Conservation (phyloP, 768 basidiomycete species). For the Lyophyllum shimeji region DNA sequence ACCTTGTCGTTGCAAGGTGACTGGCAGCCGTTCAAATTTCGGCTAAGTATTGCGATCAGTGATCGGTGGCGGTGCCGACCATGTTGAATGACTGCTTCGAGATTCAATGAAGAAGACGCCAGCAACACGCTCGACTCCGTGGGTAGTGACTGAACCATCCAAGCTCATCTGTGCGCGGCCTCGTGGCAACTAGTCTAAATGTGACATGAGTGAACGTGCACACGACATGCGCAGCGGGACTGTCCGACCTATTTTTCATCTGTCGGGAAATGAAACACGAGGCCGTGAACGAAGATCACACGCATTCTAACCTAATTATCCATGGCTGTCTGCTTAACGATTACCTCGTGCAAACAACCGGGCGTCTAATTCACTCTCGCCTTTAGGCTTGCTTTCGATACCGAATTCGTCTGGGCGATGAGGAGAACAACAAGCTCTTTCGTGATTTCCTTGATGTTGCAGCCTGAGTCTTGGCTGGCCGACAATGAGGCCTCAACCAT, state of each 20-base stretch:
- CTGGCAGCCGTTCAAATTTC: no score
- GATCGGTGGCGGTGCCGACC: no score
- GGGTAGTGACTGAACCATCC: no score
- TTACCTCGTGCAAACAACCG: not conserved
- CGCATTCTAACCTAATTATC: not conserved
- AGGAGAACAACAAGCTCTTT: not conserved
- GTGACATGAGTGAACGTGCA: not conserved
- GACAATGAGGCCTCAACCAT: constrained; percentile 4
- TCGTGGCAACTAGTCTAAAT: not conserved
- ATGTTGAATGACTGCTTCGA: no score
- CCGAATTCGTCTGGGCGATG: not conserved
- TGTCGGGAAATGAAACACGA: not conserved
- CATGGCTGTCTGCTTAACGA: not conserved
- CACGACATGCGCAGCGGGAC: constrained; percentile 2
- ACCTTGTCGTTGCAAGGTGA: no score
- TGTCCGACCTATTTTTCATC: not conserved
- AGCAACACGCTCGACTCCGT: no score
- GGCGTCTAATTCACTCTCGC: not conserved
- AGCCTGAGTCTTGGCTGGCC: no score
- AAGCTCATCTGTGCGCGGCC: not conserved
- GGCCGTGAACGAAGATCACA: not conserved
- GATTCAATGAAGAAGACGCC: no score
- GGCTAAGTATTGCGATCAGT: no score
- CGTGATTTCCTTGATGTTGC: not conserved
- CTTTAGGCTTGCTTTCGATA: not conserved